Evolutionary conservation across 108 stramenopile genomes (phyloP).

Genomic region (Skeletonema menzelii): DNA sequence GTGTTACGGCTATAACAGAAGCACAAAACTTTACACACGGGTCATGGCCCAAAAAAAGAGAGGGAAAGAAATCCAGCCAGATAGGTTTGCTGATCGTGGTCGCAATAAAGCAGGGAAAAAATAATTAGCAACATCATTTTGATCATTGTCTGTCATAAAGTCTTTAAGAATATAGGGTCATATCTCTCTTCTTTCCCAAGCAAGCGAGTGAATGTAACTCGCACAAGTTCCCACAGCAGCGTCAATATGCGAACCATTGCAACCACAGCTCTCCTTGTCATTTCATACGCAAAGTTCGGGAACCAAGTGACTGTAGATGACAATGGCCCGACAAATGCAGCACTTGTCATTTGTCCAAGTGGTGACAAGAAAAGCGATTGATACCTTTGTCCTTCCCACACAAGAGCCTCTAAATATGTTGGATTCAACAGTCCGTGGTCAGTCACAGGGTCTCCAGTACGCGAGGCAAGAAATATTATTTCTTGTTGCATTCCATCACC

Average conservation of each 20-base stretch:
- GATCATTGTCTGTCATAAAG: conserved; percentile 1
- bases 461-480: conserved; percentile 41
- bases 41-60: neutral
- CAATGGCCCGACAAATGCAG: conserved; percentile 46
- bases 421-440: conserved; percentile 81
- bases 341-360: conserved; percentile 22
- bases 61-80: conserved; percentile 22
- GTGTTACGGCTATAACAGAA: conserved; percentile 47
- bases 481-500: conserved; percentile 46
- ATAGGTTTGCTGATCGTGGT: neutral
- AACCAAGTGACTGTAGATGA: conserved; percentile 35
- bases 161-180: conserved; percentile 17
- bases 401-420: conserved; percentile 77
- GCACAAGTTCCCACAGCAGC: conserved; percentile 28
- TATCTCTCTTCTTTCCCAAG: conserved; percentile 15
- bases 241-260: conserved; percentile 16
- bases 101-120: neutral
- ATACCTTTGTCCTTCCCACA: conserved; percentile 84
- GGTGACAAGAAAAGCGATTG: conserved; percentile 53
- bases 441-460: conserved; percentile 68
- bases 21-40: conserved; percentile 18
- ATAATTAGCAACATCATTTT: neutral
- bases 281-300: conserved; percentile 46
- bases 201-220: neutral
- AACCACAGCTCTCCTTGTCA: conserved; percentile 21